Evolutionary conservation across 306 rosid species (phyloP).

Genomic region (Vigna trinervia): DNA sequence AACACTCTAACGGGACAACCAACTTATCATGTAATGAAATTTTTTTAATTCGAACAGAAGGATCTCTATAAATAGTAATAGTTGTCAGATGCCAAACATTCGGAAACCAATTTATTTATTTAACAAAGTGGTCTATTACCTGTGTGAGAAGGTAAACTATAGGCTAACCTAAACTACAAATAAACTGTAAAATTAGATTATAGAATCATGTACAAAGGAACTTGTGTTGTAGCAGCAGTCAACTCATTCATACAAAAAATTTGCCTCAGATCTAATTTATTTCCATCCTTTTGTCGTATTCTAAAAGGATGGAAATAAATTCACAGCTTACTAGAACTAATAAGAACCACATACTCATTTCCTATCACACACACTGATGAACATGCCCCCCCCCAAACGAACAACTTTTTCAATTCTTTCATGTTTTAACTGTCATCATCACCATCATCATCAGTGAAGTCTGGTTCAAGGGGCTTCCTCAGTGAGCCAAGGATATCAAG

Average conservation of each 20-base stretch:
- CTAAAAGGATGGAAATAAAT: neutral
- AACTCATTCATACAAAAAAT: conserved; percentile 13
- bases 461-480: conserved; percentile 67
- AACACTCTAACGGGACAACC: neutral
- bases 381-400: neutral
- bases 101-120: neutral
- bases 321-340: neutral
- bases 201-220: conserved; percentile 11
- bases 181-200: neutral
- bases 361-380: conserved; percentile 7
- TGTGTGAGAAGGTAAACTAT: neutral
- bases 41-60: no score
- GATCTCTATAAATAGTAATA: neutral
- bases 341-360: conserved; percentile 16
- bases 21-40: neutral
- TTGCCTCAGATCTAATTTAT: conserved; percentile 17
- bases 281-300: conserved; percentile 20
- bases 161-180: neutral
- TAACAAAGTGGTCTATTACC: neutral
- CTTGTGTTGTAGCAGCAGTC: neutral
- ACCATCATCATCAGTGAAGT: conserved; percentile 51
- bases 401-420: conserved; percentile 1
- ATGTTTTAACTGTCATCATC: conserved; percentile 38
- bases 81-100: neutral
- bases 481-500: conserved; percentile 52